Evolutionary conservation across 2,329 filamentous ascomycete species (phyloP).

Genomic region (Sporothrix mexicana): DNA sequence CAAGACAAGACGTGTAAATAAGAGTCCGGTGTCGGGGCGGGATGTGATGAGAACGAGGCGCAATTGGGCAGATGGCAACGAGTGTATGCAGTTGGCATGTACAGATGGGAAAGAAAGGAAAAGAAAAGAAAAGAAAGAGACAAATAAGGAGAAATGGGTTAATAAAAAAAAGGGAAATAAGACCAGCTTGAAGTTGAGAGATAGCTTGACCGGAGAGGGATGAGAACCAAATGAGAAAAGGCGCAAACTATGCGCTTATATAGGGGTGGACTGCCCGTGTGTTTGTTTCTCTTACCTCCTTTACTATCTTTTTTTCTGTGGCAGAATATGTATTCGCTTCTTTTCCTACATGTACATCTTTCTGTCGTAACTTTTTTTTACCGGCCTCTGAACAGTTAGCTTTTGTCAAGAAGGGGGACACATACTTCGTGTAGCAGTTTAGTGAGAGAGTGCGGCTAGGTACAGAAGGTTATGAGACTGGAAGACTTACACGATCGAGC

Average conservation of each 20-base stretch:
- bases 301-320: not conserved
- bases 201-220: not conserved
- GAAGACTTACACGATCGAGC: constrained; percentile 9
- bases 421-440: not conserved
- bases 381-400: not conserved
- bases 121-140: not conserved
- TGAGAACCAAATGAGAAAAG: not conserved
- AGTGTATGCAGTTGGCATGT: too few relatives aligned
- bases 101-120: not conserved
- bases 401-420: not conserved
- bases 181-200: not conserved
- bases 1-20: not conserved
- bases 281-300: not conserved
- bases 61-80: not conserved
- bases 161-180: not conserved
- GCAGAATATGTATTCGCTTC: not conserved
- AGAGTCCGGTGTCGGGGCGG: not conserved
- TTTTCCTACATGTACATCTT: not conserved
- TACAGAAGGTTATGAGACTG: not conserved
- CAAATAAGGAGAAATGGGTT: not conserved
- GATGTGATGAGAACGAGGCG: not conserved
- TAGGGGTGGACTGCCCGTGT: not conserved
- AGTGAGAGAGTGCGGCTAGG: not conserved
- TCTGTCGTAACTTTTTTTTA: not conserved
- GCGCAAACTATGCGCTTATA: not conserved